These are phyloP conservation scores for Persicaria maculosa DNA, from an alignment of 148 eudicot species.

Conservation along the genomic window DNA sequence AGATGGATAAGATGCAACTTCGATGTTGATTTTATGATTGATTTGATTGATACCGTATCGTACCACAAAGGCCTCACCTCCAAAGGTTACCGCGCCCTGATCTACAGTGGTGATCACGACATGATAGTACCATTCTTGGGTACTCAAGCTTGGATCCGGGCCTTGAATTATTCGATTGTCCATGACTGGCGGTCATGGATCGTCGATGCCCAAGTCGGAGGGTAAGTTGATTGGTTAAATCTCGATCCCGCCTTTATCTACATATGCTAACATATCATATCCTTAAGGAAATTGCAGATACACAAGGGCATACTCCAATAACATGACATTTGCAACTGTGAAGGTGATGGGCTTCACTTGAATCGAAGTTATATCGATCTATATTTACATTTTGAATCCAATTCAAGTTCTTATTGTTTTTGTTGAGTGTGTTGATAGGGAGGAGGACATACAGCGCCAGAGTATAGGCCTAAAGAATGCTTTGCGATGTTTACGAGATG, in stretches of 20 bases:
- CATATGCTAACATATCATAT: no score
- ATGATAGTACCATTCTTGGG: conserved; percentile 22
- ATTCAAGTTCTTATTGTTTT: no score
- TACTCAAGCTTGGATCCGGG: conserved; percentile 44
- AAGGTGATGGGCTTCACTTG: conserved; percentile 15
- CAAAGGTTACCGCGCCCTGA: conserved; percentile 30
- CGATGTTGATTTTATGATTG: not conserved
- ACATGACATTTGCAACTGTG: conserved; percentile 29
- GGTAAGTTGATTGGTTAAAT: conserved; percentile 19
- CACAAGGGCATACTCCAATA: conserved; percentile 24
- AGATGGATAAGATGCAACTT: conserved; percentile 27
- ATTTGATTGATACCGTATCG: conserved; percentile 1
- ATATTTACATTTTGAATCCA: no score
- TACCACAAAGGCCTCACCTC: conserved; percentile 28
- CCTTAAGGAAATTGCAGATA: conserved; percentile 2
- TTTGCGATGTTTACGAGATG: conserved; percentile 15
- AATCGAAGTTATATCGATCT: no score
- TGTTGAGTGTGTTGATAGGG: conserved; percentile 2
- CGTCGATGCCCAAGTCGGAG: conserved; percentile 36
- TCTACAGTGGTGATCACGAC: conserved; percentile 52
- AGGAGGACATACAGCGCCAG: conserved; percentile 15
- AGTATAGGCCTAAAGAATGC: conserved; percentile 16
- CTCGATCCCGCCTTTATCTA: not conserved
- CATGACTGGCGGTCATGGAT: conserved; percentile 40
- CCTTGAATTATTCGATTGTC: conserved; percentile 27